phyloP scores from a whole-genome alignment of 2,329 filamentous ascomycete species.

The Colletotrichum aenigma region DNA sequence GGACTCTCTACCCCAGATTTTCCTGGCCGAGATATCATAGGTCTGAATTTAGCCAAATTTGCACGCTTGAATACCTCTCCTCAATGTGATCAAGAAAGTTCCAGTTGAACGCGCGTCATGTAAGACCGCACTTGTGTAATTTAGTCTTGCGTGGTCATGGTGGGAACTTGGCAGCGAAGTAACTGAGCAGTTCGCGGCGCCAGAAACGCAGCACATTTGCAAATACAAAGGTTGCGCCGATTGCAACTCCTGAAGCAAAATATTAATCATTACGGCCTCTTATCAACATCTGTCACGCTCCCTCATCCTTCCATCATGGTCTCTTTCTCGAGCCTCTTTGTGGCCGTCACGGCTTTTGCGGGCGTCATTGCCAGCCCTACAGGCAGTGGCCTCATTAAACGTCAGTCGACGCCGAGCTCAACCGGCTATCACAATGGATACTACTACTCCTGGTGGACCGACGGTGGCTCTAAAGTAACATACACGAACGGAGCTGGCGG shows the following conservation, averaged over 20 bases:
- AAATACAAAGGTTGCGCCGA: not conserved
- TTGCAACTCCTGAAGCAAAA: not conserved
- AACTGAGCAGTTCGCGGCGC: too few relatives aligned
- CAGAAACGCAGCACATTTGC: not conserved
- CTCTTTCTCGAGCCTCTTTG: not conserved
- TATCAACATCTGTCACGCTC: not conserved
- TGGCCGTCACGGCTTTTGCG: not conserved
- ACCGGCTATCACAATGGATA: conserved; percentile 38
- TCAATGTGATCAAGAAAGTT: not conserved
- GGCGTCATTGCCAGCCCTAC: not conserved
- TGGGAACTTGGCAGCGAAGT: too few relatives aligned
- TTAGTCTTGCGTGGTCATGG: too few relatives aligned
- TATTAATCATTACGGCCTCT: not conserved
- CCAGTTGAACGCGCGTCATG: not conserved
- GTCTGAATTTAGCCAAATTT: not conserved
- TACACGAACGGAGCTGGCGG: conserved; percentile 49
- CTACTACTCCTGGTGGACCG: conserved; percentile 50
- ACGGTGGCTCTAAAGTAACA: conserved; percentile 38
- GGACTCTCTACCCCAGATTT: not conserved
- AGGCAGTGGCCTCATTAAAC: not conserved
- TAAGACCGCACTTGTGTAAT: too few relatives aligned
- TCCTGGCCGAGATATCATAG: not conserved
- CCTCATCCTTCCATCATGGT: not conserved
- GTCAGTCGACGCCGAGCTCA: conserved; percentile 29
- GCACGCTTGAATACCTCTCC: not conserved